phyloP scores from a whole-genome alignment of 345 rosid species.

The Mercurialis annua region DNA sequence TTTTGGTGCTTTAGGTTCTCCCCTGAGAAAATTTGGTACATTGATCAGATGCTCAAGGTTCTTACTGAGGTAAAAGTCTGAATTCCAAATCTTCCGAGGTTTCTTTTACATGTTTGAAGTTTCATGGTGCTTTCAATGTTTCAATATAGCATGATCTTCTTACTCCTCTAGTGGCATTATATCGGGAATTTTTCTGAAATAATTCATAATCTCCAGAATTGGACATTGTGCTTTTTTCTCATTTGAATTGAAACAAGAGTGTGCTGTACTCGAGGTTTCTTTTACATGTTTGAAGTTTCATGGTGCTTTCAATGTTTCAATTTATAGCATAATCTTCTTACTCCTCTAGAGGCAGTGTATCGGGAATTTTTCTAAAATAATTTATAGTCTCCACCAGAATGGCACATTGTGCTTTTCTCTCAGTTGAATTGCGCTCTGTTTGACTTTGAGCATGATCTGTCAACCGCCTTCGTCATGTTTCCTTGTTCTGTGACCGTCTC shows the following conservation, averaged over 20 bases:
- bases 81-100: background rate
- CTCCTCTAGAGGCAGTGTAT: slow-evolving; percentile 1
- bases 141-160: background rate
- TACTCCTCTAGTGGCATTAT: slow-evolving; percentile 1
- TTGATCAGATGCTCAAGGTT: slow-evolving; percentile 99
- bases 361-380: slow-evolving; percentile 1
- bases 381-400: too few species aligned
- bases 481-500: background rate
- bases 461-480: background rate
- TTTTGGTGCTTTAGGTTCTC: slow-evolving; percentile 70
- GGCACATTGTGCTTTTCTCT: background rate
- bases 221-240: too few species aligned
- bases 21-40: slow-evolving; percentile 93
- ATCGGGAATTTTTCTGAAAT: background rate
- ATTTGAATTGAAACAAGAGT: too few species aligned
- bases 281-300: slow-evolving; percentile 9
- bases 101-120: slow-evolving; percentile 4
- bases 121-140: slow-evolving; percentile 17
- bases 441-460: background rate
- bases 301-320: slow-evolving; percentile 11
- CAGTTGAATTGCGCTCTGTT: background rate
- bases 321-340: slow-evolving; percentile 2
- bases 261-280: background rate
- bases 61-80: slow-evolving; percentile 74
- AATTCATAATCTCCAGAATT: too few species aligned